A percentile compares a stretch with the other conserved stretches of the same genome.
Conservation (phyloP, 1,284 basidiomycete genomes). For the Rhodotorula sp. region DNA sequence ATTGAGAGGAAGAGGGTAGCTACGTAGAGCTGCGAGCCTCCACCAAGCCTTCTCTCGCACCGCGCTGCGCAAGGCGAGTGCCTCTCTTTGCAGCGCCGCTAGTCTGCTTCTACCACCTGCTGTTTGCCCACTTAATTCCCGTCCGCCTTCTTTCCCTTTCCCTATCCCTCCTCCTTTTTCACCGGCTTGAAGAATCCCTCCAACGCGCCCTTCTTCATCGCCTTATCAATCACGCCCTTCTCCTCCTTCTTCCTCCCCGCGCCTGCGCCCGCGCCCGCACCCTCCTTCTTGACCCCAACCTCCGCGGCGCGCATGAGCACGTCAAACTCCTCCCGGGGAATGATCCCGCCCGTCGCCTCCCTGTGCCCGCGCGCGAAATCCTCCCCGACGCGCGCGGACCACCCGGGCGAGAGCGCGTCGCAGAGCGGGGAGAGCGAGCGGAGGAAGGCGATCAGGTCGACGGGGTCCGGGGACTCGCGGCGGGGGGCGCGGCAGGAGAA, state of each 20-base stretch:
- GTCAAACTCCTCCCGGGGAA: conserved; percentile 42
- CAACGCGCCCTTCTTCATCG: neutral
- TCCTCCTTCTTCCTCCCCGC: neutral
- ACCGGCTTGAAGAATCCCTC: neutral
- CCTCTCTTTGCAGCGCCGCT: neutral
- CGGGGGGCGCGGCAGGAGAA: conserved; percentile 24
- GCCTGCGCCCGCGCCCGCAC: neutral
- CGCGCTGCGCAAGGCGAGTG: too few relatives aligned
- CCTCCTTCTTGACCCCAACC: conserved; percentile 27
- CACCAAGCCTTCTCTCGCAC: too few relatives aligned
- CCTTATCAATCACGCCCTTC: conserved; percentile 21
- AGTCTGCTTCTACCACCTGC: neutral
- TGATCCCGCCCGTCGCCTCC: conserved; percentile 54
- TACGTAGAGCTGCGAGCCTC: too few relatives aligned
- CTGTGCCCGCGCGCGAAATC: conserved; percentile 53
- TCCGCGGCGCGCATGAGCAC: conserved; percentile 19
- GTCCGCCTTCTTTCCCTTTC: neutral
- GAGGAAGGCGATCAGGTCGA: conserved; percentile 34
- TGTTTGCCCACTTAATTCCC: neutral
- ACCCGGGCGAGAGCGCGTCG: conserved; percentile 45
- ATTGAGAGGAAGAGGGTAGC: too few relatives aligned
- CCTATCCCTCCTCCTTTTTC: neutral
- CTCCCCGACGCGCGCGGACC: conserved; percentile 49
- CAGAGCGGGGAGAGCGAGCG: conserved; percentile 29
- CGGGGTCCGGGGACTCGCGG: neutral